A percentile compares a stretch with the other conserved stretches of the same genome.
Evolutionary conservation across 805 yeast species (phyloP).

Genomic region (Priceomyces medius): DNA sequence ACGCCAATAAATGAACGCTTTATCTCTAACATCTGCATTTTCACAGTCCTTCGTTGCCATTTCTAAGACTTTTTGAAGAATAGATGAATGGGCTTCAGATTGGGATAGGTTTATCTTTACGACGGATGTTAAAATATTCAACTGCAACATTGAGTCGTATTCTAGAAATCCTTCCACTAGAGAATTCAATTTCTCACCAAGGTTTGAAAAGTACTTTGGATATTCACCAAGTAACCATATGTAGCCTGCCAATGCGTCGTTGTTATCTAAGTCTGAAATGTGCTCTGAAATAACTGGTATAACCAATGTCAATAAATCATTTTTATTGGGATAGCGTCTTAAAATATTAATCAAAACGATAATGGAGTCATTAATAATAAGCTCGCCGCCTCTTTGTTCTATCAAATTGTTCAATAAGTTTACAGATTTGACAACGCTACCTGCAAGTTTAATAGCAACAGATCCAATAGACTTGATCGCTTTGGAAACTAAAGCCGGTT

Average conservation of each 20-base stretch:
- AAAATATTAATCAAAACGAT: conserved; percentile 62
- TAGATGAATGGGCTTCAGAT: conserved; percentile 27
- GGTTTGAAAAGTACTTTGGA: conserved; percentile 55
- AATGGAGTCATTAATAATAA: conserved; percentile 58
- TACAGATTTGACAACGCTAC: conserved; percentile 54
- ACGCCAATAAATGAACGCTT: conserved; percentile 80
- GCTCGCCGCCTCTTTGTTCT: conserved; percentile 63
- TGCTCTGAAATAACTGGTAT: conserved; percentile 54
- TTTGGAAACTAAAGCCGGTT: conserved; percentile 68
- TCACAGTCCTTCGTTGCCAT: conserved; percentile 63
- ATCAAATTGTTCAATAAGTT: conserved; percentile 59
- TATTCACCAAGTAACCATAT: conserved; percentile 75
- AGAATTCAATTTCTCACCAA: conserved; percentile 45
- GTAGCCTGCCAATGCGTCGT: conserved; percentile 57
- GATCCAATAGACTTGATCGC: conserved; percentile 70
- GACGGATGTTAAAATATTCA: conserved; percentile 56
- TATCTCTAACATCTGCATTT: conserved; percentile 76
- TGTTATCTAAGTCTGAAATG: conserved; percentile 46
- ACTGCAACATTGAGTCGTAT: conserved; percentile 60
- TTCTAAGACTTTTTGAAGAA: conserved; percentile 60
- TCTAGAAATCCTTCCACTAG: conserved; percentile 56
- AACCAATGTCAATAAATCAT: conserved; percentile 48
- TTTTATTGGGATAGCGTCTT: conserved; percentile 60
- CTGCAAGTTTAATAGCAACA: conserved; percentile 62
- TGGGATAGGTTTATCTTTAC: conserved; percentile 51